Evolutionary conservation across 192 early-diverging fungal species (phyloP).

Genomic region (Coemansia sp.): DNA sequence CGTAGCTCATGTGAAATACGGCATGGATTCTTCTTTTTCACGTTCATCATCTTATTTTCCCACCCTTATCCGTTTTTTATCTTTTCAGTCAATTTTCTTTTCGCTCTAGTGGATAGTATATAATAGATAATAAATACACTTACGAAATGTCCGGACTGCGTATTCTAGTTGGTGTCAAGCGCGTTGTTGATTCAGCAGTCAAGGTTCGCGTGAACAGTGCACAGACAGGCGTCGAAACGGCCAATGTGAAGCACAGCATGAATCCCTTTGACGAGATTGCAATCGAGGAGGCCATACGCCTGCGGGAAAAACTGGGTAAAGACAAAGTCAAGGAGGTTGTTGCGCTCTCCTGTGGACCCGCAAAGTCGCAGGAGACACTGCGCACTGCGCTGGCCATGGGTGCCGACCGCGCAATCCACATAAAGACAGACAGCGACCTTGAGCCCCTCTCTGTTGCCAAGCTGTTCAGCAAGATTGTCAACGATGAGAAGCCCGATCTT

Average conservation of each 20-base stretch:
- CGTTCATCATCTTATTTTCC: neutral
- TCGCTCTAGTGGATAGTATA: neutral
- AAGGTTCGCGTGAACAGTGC: conserved; percentile 94
- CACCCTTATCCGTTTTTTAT: neutral
- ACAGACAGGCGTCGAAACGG: conserved; percentile 85
- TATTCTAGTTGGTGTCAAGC: conserved; percentile 92
- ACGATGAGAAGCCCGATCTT: conserved; percentile 89
- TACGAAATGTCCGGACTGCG: conserved; percentile 58
- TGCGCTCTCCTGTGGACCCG: conserved; percentile 83
- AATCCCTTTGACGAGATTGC: conserved; percentile 99
- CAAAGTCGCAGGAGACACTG: conserved; percentile 89
- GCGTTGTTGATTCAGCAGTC: conserved; percentile 97
- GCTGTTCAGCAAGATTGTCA: conserved; percentile 82
- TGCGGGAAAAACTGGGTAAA: conserved; percentile 79
- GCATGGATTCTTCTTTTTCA: neutral
- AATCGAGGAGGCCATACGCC: conserved; percentile 91
- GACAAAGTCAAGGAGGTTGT: conserved; percentile 72
- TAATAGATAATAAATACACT: neutral
- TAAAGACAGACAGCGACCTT: conserved; percentile 78
- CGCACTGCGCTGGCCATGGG: conserved; percentile 98
- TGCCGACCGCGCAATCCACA: conserved; percentile 91
- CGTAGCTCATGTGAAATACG: too few species aligned
- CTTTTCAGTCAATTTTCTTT: neutral
- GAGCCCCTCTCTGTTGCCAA: conserved; percentile 93
- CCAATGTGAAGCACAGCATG: conserved; percentile 95